phyloP scores from a whole-genome alignment of 1,284 basidiomycete species.

The Puccinia novopanici region DNA sequence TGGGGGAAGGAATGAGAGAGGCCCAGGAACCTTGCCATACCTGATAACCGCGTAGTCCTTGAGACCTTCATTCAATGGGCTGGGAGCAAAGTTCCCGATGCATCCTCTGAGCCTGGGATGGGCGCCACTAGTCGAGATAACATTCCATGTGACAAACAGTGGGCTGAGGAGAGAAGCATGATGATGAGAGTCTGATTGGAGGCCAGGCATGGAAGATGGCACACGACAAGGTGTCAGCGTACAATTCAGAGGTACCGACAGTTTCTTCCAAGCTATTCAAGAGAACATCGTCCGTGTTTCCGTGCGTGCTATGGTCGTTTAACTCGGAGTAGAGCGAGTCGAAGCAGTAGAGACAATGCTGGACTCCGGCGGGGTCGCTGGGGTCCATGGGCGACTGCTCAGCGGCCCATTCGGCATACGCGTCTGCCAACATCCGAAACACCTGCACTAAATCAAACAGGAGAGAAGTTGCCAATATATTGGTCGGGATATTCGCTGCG shows the following conservation, averaged over 20 bases:
- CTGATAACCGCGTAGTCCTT: conserved; percentile 87
- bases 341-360: conserved; percentile 77
- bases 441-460: background rate
- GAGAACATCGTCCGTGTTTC: background rate
- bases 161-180: conserved; percentile 66
- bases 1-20: background rate
- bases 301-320: conserved; percentile 12
- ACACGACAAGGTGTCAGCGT: background rate
- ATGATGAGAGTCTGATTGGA: conserved; percentile 23
- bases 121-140: conserved; percentile 61
- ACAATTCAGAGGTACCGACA: conserved; percentile 42
- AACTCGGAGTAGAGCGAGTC: conserved; percentile 75
- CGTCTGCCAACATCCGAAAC: conserved; percentile 18
- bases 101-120: conserved; percentile 78
- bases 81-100: conserved; percentile 87
- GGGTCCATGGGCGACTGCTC: conserved; percentile 31
- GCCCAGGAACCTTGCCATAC: conserved; percentile 64
- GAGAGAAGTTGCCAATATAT: no score
- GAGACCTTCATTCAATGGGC: conserved; percentile 74
- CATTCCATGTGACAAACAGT: conserved; percentile 95
- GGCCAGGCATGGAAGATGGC: background rate
- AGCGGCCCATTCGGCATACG: conserved; percentile 9
- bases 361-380: conserved; percentile 15
- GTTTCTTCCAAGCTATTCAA: conserved; percentile 11
- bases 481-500: background rate